phyloP scores from a whole-genome alignment of 179 eudicot genomes.

The Sideroxylon spinosum region DNA sequence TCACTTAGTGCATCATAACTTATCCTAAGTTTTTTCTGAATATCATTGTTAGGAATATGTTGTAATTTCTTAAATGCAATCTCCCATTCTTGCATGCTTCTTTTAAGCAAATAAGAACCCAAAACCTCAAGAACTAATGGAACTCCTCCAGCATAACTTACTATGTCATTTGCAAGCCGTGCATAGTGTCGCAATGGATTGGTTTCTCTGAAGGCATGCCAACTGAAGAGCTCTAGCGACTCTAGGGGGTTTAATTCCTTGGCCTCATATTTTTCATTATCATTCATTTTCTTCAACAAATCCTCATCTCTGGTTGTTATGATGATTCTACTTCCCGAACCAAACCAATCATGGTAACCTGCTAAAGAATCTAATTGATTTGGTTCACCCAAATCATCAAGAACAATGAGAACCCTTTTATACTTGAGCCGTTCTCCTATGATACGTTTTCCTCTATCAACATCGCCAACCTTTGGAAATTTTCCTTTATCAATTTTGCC shows the following conservation, averaged over 20 bases:
- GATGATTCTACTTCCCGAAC: slow-evolving; percentile 12
- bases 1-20: slow-evolving; percentile 13
- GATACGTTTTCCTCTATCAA: neutral
- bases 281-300: neutral
- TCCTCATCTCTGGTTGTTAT: neutral
- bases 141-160: slow-evolving; percentile 3
- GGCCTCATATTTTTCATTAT: slow-evolving; percentile 7
- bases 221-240: slow-evolving; percentile 14
- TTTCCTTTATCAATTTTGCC: no score
- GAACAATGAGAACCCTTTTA: neutral
- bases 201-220: slow-evolving; percentile 19
- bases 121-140: no score
- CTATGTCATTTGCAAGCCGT: neutral
- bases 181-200: slow-evolving; percentile 3
- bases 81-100: neutral
- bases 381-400: slow-evolving; percentile 9
- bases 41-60: neutral
- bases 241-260: neutral
- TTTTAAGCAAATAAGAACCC: slow-evolving; percentile 14
- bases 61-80: slow-evolving; percentile 2
- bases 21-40: no score
- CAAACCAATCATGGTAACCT: neutral
- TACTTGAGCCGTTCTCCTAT: neutral
- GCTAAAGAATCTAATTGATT: neutral
- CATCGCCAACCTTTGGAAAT: no score